Percentiles rank a stretch among this genome's conserved stretches.
These are phyloP conservation scores for Purpureocillium lavendulum DNA, from an alignment of 2,329 filamentous ascomycete genomes.

Conservation along the genomic window DNA sequence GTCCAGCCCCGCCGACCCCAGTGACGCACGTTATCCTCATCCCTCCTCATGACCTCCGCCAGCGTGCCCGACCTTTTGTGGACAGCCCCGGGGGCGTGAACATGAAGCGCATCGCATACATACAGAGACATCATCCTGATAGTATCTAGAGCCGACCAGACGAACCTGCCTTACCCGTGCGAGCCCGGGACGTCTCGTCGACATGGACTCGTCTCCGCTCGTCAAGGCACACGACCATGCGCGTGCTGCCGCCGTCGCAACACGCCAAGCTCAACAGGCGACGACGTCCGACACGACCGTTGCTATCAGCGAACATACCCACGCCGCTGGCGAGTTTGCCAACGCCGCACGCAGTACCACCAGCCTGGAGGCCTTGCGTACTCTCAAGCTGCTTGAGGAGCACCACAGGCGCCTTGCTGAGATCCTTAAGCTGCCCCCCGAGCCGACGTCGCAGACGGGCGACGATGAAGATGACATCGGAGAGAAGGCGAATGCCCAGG, in stretches of 20 bases:
- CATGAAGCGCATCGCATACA: too few relatives aligned
- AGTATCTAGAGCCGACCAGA: too few relatives aligned
- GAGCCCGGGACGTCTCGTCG: conserved; percentile 5
- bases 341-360: conserved; percentile 67
- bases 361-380: conserved; percentile 67
- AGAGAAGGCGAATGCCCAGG: conserved; percentile 7
- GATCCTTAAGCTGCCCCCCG: conserved; percentile 63
- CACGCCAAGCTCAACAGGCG: conserved; percentile 48
- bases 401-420: conserved; percentile 80
- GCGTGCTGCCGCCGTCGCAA: conserved; percentile 71
- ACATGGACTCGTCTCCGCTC: conserved; percentile 29
- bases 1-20: too few relatives aligned
- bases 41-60: too few relatives aligned
- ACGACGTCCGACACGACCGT: conserved; percentile 57
- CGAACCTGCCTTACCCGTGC: too few relatives aligned
- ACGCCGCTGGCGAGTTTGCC: conserved; percentile 82
- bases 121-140: too few relatives aligned
- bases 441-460: conserved; percentile 25
- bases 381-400: conserved; percentile 74
- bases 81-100: too few relatives aligned
- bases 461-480: conserved; percentile 13
- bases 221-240: conserved; percentile 80
- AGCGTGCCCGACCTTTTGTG: too few relatives aligned
- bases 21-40: too few relatives aligned
- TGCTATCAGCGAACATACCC: conserved; percentile 79